A percentile compares a stretch with the other conserved stretches of the same genome.
Evolutionary conservation across 2,329 filamentous ascomycete species (phyloP).

Genomic region (Diplodia sapinea): DNA sequence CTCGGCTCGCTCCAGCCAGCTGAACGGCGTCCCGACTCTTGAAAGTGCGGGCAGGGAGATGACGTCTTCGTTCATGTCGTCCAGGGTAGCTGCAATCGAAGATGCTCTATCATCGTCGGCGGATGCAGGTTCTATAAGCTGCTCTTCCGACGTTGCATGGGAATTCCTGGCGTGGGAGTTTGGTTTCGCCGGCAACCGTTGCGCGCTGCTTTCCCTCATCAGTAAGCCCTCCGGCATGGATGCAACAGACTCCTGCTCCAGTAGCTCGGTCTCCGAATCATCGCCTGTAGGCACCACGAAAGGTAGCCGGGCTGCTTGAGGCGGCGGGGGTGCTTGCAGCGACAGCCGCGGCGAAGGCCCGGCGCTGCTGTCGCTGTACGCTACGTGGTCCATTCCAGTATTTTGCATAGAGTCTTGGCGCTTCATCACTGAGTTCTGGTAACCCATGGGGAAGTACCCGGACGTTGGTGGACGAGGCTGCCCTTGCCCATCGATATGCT

Average conservation of each 20-base stretch:
- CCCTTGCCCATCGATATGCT: slow-evolving; percentile 42
- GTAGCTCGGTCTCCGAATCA: slow-evolving; percentile 6
- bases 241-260: slow-evolving; percentile 25
- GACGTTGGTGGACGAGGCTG: slow-evolving; percentile 36
- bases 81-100: slow-evolving; percentile 61
- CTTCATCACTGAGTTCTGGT: slow-evolving; percentile 6
- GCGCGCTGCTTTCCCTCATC: slow-evolving; percentile 14
- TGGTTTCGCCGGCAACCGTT: slow-evolving; percentile 9
- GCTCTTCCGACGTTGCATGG: slow-evolving; percentile 12
- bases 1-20: slow-evolving; percentile 3
- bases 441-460: slow-evolving; percentile 1
- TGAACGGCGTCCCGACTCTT: slow-evolving; percentile 24
- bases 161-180: slow-evolving; percentile 8
- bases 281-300: slow-evolving; percentile 21
- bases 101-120: slow-evolving; percentile 53
- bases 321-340: background rate
- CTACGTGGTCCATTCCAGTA: background rate
- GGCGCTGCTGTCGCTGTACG: slow-evolving; percentile 14
- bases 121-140: slow-evolving; percentile 42
- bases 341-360: slow-evolving; percentile 4
- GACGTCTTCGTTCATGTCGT: slow-evolving; percentile 63
- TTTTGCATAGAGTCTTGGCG: slow-evolving; percentile 16
- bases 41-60: slow-evolving; percentile 43
- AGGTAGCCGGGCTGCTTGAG: slow-evolving; percentile 11
- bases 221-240: slow-evolving; percentile 15